Evolutionary conservation across 169 alveolate species (phyloP), one percentile per base, ranked within the genome.

Genomic region (Theileria orientalis): DNA sequence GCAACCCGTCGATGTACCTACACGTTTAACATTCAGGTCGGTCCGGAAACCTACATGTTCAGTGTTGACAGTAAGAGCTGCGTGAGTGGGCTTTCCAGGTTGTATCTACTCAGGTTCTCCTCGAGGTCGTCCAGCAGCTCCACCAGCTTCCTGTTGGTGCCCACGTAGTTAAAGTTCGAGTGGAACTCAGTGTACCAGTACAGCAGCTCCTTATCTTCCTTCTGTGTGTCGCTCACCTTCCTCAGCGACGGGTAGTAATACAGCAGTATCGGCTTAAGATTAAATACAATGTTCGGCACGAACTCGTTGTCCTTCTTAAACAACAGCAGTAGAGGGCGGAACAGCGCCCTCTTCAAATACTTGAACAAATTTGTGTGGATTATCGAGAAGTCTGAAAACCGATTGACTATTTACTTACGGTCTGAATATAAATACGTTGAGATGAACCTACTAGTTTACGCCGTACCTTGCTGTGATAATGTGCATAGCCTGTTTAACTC

Each of bases 381-480:
- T 14, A 21, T 32, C 27, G 19, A 29, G 25, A 49, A 49, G 19
- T 49, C 60, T 49, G 27, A 21, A 49, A 13, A n/a, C n/a, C n/a
- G 6, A 49, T 16, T 21, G 60, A 21, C 25, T 21, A 49, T 49
- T 49, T 9, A 21, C 19, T 14, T 9, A 49, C 9, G 60, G 25
- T 49, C 25, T 49, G 21, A 33, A 21, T 27, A 21, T 49, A 5
- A 49, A 9, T 49, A 49, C 19, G 25, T n/a, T n/a, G n/a, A n/a
- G n/a, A n/a, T n/a, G n/a, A n/a, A n/a, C n/a, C n/a, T n/a, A n/a
- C n/a, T n/a, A n/a, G n/a, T n/a, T n/a, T n/a, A n/a, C n/a, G n/a
- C n/a, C n/a, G 25, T 49, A 49, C 60, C 60, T 49, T 49, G 60
- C 7, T 49, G 60, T 49, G 60, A 21, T 49, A 49, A 49, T 49